Evolutionary conservation across 1,139 yeast species (phyloP), one percentile per base, ranked within the genome.

Genomic region (Hanseniaspora gamundiae): DNA sequence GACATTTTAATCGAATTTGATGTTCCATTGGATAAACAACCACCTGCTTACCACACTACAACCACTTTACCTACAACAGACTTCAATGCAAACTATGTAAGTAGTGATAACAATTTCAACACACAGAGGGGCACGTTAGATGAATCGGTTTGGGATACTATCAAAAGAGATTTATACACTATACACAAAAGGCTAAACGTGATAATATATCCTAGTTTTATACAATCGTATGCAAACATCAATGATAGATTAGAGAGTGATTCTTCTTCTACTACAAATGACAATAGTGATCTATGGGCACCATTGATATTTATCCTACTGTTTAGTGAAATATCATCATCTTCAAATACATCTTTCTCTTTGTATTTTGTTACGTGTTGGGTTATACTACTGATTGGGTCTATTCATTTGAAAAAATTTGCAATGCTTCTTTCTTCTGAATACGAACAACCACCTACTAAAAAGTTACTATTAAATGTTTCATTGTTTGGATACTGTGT

Each of bases 241-340:
- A 8, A 36, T 40, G 43, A 36, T 20, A 51, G 45, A 35, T 45
- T 47, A 14, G 51, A 47, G 4, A 57, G 55, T 40, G 52, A 54
- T n/a, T n/a, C n/a, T n/a, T n/a, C n/a, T n/a, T n/a, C 19, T 49
- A 57, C 13, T 38, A 42, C 16, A 52, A 51, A 22, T 11, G 35
- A 28, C 14, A 38, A 36, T 4, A 21, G 29, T 55, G 93, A 82
- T 59, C 63, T 82, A 43, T 83, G 93, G 93, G 94, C 94, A 0
- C 94, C 94, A 2, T 66, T 83, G 44, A 69, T 82, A 17, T 80
- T 83, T 53, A 77, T 84, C 24, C 66, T 83, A 41, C 61, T 69
- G 28, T 77, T 78, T 49, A 44, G 44, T 31, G 42, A 35, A 14
- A 41, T 44, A 6, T 6, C 39, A 9, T 39, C 47, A 10, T 28